These are phyloP conservation scores for Didymella exigua DNA, from an alignment of 2,329 filamentous ascomycete genomes.

Conservation along the genomic window DNA sequence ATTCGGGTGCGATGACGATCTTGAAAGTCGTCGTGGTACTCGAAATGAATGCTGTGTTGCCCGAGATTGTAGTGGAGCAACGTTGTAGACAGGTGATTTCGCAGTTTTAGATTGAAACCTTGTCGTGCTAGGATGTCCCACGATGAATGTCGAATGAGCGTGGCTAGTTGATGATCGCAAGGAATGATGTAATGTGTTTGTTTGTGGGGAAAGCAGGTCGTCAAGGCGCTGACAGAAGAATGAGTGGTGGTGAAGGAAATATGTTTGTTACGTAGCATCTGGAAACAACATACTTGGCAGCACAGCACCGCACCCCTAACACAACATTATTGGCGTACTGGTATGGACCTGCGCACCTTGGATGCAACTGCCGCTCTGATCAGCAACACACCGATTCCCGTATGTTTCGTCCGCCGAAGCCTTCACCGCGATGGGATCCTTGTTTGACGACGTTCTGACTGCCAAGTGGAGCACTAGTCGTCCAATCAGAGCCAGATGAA, in stretches of 20 bases:
- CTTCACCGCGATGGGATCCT: slow-evolving; percentile 6
- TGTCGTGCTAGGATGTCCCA: slow-evolving; percentile 6
- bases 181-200: slow-evolving; percentile 15
- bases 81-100: slow-evolving; percentile 14
- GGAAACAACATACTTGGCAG: not conserved
- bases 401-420: slow-evolving; percentile 21
- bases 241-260: slow-evolving; percentile 7
- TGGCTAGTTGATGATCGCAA: slow-evolving; percentile 10
- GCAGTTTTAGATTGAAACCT: slow-evolving; percentile 17
- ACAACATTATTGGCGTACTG: slow-evolving; percentile 8
- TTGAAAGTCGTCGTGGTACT: slow-evolving; percentile 15
- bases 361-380: slow-evolving; percentile 13
- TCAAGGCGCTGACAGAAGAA: slow-evolving; percentile 26
- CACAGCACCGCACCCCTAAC: slow-evolving; percentile 5
- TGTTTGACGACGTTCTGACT: slow-evolving; percentile 21
- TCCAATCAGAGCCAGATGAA: slow-evolving; percentile 21
- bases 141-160: slow-evolving; percentile 3
- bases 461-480: slow-evolving; percentile 7
- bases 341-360: slow-evolving; percentile 9
- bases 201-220: slow-evolving; percentile 21
- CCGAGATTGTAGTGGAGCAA: slow-evolving; percentile 25
- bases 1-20: slow-evolving; percentile 4
- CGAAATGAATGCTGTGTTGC: slow-evolving; percentile 19
- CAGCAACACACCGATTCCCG: slow-evolving; percentile 4
- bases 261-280: slow-evolving; percentile 8